Percentiles rank a stretch among this genome's conserved stretches.
Evolutionary conservation across 2,329 filamentous ascomycete genomes (phyloP).

Genomic region (Cordyceps pruinosa): DNA sequence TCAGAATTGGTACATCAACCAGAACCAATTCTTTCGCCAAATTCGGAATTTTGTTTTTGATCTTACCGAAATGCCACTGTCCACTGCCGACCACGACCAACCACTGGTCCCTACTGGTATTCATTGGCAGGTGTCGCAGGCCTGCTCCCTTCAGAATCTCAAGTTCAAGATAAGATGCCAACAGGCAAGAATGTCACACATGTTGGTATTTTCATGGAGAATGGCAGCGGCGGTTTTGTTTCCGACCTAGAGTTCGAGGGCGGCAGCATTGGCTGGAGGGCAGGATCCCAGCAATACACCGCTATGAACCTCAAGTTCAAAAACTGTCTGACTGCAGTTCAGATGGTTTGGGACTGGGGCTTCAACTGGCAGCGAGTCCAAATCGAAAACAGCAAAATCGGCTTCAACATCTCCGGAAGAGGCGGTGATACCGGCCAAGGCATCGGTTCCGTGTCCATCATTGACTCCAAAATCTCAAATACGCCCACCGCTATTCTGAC

Average conservation of each 20-base stretch:
- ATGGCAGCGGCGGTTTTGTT: conserved; percentile 53
- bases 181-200: not conserved
- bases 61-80: conserved; percentile 40
- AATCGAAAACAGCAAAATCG: conserved; percentile 54
- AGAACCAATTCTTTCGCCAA: conserved; percentile 54
- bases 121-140: conserved; percentile 56
- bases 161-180: conserved; percentile 49
- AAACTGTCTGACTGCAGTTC: conserved; percentile 53
- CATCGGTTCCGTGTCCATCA: conserved; percentile 42
- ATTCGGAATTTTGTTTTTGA: conserved; percentile 55
- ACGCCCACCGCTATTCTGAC: conserved; percentile 53
- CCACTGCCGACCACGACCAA: conserved; percentile 25
- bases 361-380: conserved; percentile 54
- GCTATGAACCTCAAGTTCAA: conserved; percentile 58
- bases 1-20: conserved; percentile 53
- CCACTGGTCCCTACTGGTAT: conserved; percentile 36
- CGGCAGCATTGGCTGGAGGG: conserved; percentile 47
- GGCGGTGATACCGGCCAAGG: conserved; percentile 40
- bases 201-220: conserved; percentile 40
- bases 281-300: conserved; percentile 62
- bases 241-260: conserved; percentile 42
- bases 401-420: conserved; percentile 49
- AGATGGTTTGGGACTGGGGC: conserved; percentile 63
- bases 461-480: conserved; percentile 12
- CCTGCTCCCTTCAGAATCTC: conserved; percentile 52